Evolutionary conservation across 805 yeast species (phyloP), one percentile per base, ranked within the genome.

Genomic region (Kluyveromyces aestuarii): DNA sequence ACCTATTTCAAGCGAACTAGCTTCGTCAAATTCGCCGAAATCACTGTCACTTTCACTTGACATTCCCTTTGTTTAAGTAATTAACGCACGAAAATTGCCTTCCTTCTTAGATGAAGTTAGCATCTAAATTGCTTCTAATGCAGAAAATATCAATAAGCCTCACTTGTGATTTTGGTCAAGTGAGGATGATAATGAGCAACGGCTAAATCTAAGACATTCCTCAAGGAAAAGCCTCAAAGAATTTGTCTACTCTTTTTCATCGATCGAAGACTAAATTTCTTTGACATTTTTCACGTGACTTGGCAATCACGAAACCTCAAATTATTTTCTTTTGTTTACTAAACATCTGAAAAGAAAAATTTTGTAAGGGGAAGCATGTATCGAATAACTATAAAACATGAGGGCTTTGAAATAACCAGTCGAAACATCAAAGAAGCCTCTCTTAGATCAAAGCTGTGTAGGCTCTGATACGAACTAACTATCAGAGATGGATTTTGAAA

Each of bases 1-100:
- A 17, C 38, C 39, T 6, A 50, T 57, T 9, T 50, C 49, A 35
- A 57, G 64, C 45, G 57, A 46, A 8, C 66, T 58, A 1, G 64
- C 67, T 52, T 63, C 68, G 18, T 66, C 63, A 45, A 65, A 65
- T 41, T 58, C 63, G n/a, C 68, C 69, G 50, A 64, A 65, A 49
- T 62, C 68, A 38, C 52, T 50, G 42, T 63, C 68, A 27, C 61
- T 58, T 33, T 57, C 59, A 44, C 42, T 48, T 51, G 42, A 33
- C 45, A 35, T 19, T 33, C 18, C 14, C 44, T 8, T 21, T 21
- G 7, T 10, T 11, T 30, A 30, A 10, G 2, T 13, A 30, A 30
- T 11, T 30, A 11, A 30, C 14, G 35, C 35, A 11, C 35, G 14
- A 30, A 30, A 30, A 5, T 30, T 30, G 35, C 35, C 35, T 30